Percentiles rank a stretch among this genome's conserved stretches.
phyloP scores from a whole-genome alignment of 2,329 filamentous ascomycete genomes.

The Penicillium sclerotiorum region DNA sequence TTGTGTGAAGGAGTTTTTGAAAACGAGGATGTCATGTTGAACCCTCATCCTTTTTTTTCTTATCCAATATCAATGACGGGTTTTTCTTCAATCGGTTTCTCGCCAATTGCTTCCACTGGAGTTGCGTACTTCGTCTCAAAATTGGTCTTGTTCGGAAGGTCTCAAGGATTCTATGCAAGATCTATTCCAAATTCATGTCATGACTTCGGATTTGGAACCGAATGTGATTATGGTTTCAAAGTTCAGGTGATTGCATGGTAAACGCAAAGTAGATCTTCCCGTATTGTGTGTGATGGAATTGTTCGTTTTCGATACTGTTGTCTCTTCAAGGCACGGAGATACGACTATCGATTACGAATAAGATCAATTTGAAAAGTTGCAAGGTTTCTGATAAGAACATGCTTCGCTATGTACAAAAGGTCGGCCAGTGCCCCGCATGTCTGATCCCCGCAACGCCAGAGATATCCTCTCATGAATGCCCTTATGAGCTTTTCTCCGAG shows the following conservation, averaged over 20 bases:
- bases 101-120: conserved; percentile 1
- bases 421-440: background rate
- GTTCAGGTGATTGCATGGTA: no score
- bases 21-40: conserved; percentile 35
- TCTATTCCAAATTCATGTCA: no score
- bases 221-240: no score
- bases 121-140: background rate
- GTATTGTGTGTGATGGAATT: no score
- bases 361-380: background rate
- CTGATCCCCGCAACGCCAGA: background rate
- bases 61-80: conserved; percentile 38
- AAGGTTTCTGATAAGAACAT: background rate
- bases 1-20: conserved; percentile 35
- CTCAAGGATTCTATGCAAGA: no score
- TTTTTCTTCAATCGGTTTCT: conserved; percentile 27
- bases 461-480: background rate
- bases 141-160: background rate
- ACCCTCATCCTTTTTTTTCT: conserved; percentile 30
- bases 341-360: no score
- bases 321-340: no score
- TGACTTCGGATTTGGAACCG: no score
- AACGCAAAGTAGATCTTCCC: no score
- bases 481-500: conserved; percentile 2
- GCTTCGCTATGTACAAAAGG: background rate
- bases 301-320: no score